These are phyloP conservation scores for Talaromyces atroroseus DNA, from an alignment of 2,329 filamentous ascomycete genomes.

Conservation along the genomic window DNA sequence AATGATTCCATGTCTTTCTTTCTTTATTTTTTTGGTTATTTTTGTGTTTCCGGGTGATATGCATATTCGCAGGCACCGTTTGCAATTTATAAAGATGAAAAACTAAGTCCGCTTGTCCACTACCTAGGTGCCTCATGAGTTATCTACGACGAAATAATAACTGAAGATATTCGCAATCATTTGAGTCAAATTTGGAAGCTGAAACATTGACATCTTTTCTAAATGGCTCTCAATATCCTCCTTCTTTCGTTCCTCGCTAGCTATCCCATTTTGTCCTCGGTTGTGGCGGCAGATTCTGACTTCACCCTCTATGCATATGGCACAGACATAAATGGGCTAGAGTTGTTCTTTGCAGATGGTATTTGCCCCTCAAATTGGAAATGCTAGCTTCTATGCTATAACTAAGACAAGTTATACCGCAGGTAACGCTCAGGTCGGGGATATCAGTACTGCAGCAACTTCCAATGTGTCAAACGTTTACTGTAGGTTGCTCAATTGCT, in stretches of 20 bases:
- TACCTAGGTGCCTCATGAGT: too few species aligned
- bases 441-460: not conserved
- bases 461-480: conserved; percentile 8
- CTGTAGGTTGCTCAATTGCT: not conserved
- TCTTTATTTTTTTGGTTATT: too few species aligned
- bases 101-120: too few species aligned
- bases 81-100: too few species aligned
- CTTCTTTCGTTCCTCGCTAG: not conserved
- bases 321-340: not conserved
- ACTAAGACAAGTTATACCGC: not conserved
- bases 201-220: not conserved
- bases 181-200: not conserved
- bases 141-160: too few species aligned
- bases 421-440: conserved; percentile 5
- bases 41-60: too few species aligned
- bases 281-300: not conserved
- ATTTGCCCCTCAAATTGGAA: too few species aligned
- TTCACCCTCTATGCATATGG: conserved; percentile 9
- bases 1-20: not conserved
- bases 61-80: too few species aligned
- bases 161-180: not conserved
- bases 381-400: not conserved
- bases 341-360: conserved; percentile 3
- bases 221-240: not conserved
- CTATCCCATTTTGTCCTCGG: not conserved